Evolutionary conservation across 139 green algal genomes (phyloP).

Genomic region (Chlorella vulgaris): DNA sequence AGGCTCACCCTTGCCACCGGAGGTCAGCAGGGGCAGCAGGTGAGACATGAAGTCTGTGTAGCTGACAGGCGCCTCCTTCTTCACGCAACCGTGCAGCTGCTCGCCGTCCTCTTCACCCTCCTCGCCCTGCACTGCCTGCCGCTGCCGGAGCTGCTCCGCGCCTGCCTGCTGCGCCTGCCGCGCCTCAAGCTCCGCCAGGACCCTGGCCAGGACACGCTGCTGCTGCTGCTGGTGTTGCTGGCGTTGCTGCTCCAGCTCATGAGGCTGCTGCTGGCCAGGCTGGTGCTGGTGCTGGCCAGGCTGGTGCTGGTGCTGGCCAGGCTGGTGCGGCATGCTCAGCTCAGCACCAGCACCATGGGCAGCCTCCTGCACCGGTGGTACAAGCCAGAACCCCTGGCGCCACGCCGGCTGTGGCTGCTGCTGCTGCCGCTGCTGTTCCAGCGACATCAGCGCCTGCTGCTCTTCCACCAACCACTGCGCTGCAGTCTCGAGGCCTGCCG

Average conservation of each 20-base stretch:
- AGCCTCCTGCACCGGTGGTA: no score
- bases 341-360: no score
- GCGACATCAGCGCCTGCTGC: not conserved
- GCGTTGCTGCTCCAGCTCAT: no score
- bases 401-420: not conserved
- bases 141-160: not conserved
- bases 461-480: constrained; percentile 10
- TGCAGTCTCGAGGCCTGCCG: not conserved
- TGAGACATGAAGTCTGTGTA: not conserved
- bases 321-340: not conserved
- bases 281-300: not conserved
- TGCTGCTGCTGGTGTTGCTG: not conserved
- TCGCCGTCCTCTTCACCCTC: not conserved
- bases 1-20: not conserved
- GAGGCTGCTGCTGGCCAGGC: not conserved
- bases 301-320: not conserved
- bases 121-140: not conserved
- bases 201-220: not conserved
- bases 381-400: no score
- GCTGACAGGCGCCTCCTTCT: not conserved
- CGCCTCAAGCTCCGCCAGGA: not conserved
- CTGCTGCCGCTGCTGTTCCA: not conserved
- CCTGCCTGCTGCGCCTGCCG: not conserved
- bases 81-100: not conserved
- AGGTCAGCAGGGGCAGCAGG: not conserved